Base-by-base conservation (phyloP, 208 protist species). In the Phytomonas sp. region DNA sequence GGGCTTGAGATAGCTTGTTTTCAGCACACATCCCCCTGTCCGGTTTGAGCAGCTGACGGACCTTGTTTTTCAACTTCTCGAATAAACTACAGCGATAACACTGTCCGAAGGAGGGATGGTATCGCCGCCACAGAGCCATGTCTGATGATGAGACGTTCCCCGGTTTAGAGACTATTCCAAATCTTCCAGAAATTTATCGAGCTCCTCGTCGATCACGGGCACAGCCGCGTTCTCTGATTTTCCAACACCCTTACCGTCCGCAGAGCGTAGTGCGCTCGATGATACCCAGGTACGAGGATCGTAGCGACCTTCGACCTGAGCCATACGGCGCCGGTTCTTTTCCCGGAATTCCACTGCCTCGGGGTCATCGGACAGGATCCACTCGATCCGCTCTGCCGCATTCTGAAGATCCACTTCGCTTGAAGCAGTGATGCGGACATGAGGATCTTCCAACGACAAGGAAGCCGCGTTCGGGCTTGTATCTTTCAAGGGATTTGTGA, bases 261-360 rank as follows among this genome's bases (percentile, higher is more conserved):
- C 75, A 70, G 68, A 32, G 65, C 64, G 32, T 72, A 78, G 66
- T 83, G 79, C 16, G 81, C 69, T n/a, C 45, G 74, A 75, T 31
- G 88, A 84, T 60, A 91, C 83, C 92, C 92, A 97, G 29, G 88
- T 97, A 42, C 85, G 81, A 12, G 90, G 89, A 67, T 94, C 86
- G 78, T 95, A 97, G 26, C 89, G 84, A 12, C 93, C 93, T 42
- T 97, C 92, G 61, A 95, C 83, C 81, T 96, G 89, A 42, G 93
- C 93, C 69, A 90, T 93, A 23, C 84, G 86, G 36, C 82, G 84
- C 30, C 91, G 80, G 75, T 97, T 97, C 56, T 93, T 87, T 67
- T 97, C 91, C 2, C 93, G 80, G 70, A 95, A 96, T 26, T 92
- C 87, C 11, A 87, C 78, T 0, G 93, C 91, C 73, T 95, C 91